Evolutionary conservation across 2,329 filamentous ascomycete species (phyloP), one percentile per base, ranked within the genome.

Genomic region (Colletotrichum orbiculare): DNA sequence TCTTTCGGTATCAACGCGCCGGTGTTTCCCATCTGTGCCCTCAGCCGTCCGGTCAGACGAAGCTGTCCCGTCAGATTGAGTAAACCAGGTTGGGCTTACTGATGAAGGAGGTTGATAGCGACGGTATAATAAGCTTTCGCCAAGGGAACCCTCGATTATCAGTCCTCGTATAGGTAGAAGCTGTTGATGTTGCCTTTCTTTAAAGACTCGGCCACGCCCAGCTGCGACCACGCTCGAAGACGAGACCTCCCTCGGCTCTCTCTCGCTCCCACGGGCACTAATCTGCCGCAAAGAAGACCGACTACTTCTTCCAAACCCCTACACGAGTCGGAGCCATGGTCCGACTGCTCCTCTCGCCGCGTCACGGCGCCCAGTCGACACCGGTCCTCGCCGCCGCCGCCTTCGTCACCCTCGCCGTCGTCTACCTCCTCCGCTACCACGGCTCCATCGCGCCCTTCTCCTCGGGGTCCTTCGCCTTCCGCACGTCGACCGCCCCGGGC

Each of bases 351-450:
- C 11, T 65, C 4, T 42, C 50, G 25, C 46, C 62, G n/a, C 62
- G 62, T 34, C 47, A 45, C 46, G 57, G 62, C 50, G 38, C 39
- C 10, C 57, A 46, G 45, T 61, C 50, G 38, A 61, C 57, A 6
- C 57, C 50, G 4, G 12, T 65, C 12, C 17, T 65, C 9, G 50
- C 45, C 17, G 62, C 49, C 33, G 57, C 45, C 15, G 62, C 49
- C 11, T 55, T 65, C 39, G 39, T 65, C 57, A 46, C 57, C 11
- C 50, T 65, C 15, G 33, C 34, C 12, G 3, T 65, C 5, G 33
- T 61, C 45, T 65, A 61, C 50, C 8, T 61, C 0, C 46, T 65
- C 33, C 62, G 62, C n/a, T 61, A 41, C 43, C 39, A 42, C 35
- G 62, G 50, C n/a, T 45, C 54, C 9, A 61, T 56, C 13, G 47